Percentiles rank a stretch among this genome's conserved stretches.
Conservation (phyloP, 176 grass and related monocot species). For the Olyra latifolia region DNA sequence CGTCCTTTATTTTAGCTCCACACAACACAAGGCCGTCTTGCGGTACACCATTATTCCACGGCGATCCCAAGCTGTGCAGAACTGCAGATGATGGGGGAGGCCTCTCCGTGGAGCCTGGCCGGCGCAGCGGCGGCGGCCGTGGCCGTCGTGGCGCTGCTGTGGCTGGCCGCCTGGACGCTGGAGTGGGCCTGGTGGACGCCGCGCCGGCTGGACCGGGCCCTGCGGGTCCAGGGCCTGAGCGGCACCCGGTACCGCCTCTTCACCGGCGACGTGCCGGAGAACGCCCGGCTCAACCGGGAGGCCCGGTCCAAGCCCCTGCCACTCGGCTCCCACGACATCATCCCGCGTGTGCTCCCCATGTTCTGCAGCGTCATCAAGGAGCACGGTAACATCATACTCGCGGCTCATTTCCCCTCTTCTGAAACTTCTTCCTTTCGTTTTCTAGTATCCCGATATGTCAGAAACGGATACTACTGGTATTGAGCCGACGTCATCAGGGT, state of each 20-base stretch:
- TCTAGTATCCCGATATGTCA: too few relatives aligned
- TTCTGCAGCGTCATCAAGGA: slow-evolving; percentile 24
- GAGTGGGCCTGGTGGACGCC: slow-evolving; percentile 61
- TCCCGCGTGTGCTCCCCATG: slow-evolving; percentile 29
- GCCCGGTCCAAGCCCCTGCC: slow-evolving; percentile 40
- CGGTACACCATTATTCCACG: too few relatives aligned
- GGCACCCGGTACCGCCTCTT: slow-evolving; percentile 51
- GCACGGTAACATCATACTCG: slow-evolving; percentile 1
- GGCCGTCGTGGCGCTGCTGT: slow-evolving; percentile 29
- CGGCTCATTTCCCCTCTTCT: too few relatives aligned
- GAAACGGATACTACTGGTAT: too few relatives aligned
- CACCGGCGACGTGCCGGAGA: slow-evolving; percentile 41
- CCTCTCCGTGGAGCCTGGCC: slow-evolving; percentile 29
- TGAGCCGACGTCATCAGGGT: too few relatives aligned
- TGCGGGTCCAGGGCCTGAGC: slow-evolving; percentile 44
- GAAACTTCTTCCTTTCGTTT: too few relatives aligned
- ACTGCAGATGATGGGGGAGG: slow-evolving; percentile 1
- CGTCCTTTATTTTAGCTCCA: neutral
- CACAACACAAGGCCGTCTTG: neutral
- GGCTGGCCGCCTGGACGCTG: slow-evolving; percentile 29
- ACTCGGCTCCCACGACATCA: slow-evolving; percentile 45
- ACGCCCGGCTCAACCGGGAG: slow-evolving; percentile 31
- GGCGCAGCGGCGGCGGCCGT: slow-evolving; percentile 7
- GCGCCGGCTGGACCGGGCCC: slow-evolving; percentile 34
- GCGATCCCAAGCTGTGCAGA: too few relatives aligned